These are phyloP conservation scores for Juncus effusus DNA, from an alignment of 176 grass and related monocot species.

Conservation along the genomic window DNA sequence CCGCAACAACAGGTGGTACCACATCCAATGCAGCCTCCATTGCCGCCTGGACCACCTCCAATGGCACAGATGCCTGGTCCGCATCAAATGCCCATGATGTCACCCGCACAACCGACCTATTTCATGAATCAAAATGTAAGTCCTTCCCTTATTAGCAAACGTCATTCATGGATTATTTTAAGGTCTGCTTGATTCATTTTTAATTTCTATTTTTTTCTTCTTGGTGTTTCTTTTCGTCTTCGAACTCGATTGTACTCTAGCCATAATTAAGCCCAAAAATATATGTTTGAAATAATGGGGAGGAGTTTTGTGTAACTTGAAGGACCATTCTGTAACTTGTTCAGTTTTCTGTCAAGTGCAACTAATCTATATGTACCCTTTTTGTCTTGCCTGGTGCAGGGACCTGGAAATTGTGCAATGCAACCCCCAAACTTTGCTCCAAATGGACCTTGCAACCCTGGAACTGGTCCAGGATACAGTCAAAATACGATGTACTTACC, in stretches of 20 bases:
- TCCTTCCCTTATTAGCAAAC: constrained; percentile 29
- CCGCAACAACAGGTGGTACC: no score
- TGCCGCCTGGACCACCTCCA: constrained; percentile 46
- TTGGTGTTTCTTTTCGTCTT: background rate
- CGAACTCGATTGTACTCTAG: background rate
- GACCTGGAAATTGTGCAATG: constrained; percentile 26
- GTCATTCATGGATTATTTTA: background rate
- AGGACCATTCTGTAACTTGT: background rate
- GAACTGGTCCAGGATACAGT: constrained; percentile 20
- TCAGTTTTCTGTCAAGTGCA: background rate
- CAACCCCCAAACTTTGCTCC: constrained; percentile 15
- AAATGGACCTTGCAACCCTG: constrained; percentile 24
- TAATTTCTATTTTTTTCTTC: background rate
- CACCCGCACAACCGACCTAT: constrained; percentile 34
- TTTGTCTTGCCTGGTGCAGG: constrained; percentile 12
- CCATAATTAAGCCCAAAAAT: background rate
- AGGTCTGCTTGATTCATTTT: background rate
- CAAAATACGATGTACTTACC: constrained; percentile 26
- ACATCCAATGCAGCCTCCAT: background rate
- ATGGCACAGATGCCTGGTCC: constrained; percentile 22
- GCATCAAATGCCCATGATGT: constrained; percentile 42
- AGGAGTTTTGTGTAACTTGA: background rate
- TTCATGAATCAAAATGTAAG: constrained; percentile 45
- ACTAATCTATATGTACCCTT: background rate
- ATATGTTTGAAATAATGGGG: constrained; percentile 9